Percentiles rank a stretch among this genome's conserved stretches.
phyloP scores from a whole-genome alignment of 164 flowering plant genomes.

The Nelumbo lutea region DNA sequence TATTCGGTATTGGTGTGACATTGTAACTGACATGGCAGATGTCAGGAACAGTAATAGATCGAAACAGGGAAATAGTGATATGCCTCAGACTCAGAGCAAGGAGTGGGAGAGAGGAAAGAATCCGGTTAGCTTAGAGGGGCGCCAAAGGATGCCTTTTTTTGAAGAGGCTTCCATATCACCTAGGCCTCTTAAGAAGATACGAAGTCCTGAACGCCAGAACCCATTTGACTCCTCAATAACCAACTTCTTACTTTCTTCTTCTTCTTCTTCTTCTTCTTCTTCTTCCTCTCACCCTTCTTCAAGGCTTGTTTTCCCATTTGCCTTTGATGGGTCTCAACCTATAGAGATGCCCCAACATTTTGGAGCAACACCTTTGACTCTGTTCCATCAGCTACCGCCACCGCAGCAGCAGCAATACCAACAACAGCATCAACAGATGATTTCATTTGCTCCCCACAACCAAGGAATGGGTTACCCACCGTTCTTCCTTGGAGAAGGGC shows the following conservation, averaged over 20 bases:
- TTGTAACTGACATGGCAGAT: not conserved
- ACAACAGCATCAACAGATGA: conserved; percentile 57
- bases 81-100: not conserved
- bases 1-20: too few species aligned
- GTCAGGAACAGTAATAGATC: conserved; percentile 4
- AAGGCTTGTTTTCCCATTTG: conserved; percentile 51
- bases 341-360: conserved; percentile 21
- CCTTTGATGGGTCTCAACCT: conserved; percentile 41
- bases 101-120: not conserved
- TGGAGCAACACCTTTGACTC: conserved; percentile 12
- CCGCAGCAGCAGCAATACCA: conserved; percentile 8
- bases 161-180: conserved; percentile 50
- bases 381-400: conserved; percentile 10
- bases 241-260: conserved; percentile 1
- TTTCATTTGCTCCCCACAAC: conserved; percentile 51
- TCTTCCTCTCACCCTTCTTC: conserved; percentile 25
- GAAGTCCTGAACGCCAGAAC: conserved; percentile 53
- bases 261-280: conserved; percentile 10
- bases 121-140: conserved; percentile 18
- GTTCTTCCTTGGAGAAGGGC: conserved; percentile 20
- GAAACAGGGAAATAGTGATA: not conserved
- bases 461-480: conserved; percentile 21
- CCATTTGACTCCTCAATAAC: conserved; percentile 20
- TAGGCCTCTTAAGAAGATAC: conserved; percentile 62
- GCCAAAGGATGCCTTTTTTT: conserved; percentile 49